These are phyloP conservation scores for Penicillium nucicola DNA, from an alignment of 495 filamentous ascomycete species.

Conservation along the genomic window DNA sequence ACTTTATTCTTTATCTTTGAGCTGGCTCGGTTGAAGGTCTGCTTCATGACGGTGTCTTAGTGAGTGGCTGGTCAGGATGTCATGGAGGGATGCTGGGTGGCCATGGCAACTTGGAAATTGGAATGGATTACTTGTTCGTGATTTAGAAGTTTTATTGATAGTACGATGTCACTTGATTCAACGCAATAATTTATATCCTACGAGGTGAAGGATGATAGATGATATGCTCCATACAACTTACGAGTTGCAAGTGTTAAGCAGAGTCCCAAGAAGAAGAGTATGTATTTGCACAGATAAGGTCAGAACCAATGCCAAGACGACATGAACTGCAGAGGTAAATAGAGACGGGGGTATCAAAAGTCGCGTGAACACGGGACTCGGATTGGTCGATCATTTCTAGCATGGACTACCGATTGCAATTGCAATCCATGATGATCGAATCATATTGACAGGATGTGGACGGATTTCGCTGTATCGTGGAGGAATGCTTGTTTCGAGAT, in stretches of 20 bases:
- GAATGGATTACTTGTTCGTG: too few species aligned
- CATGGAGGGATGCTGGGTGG: too few species aligned
- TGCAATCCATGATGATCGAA: not conserved
- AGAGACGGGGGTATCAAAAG: conserved; percentile 41
- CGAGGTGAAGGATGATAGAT: too few species aligned
- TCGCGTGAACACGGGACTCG: conserved; percentile 20
- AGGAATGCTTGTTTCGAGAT: not conserved
- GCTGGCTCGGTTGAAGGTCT: too few species aligned
- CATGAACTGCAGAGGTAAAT: conserved; percentile 10
- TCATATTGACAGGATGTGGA: not conserved
- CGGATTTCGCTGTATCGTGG: not conserved
- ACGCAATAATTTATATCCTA: too few species aligned
- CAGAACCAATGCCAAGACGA: conserved; percentile 9
- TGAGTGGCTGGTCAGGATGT: too few species aligned
- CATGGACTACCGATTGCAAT: conserved; percentile 3
- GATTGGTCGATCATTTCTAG: conserved; percentile 14
- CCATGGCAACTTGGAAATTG: too few species aligned
- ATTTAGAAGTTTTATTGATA: too few species aligned
- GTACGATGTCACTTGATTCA: too few species aligned
- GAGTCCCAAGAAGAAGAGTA: conserved; percentile 5
- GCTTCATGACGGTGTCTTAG: too few species aligned
- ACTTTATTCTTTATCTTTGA: too few species aligned
- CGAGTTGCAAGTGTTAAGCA: not conserved
- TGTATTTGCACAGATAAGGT: conserved; percentile 10
- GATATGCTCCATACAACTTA: too few species aligned